phyloP scores from a whole-genome alignment of 495 filamentous ascomycete genomes.

The Extremus antarcticus region DNA sequence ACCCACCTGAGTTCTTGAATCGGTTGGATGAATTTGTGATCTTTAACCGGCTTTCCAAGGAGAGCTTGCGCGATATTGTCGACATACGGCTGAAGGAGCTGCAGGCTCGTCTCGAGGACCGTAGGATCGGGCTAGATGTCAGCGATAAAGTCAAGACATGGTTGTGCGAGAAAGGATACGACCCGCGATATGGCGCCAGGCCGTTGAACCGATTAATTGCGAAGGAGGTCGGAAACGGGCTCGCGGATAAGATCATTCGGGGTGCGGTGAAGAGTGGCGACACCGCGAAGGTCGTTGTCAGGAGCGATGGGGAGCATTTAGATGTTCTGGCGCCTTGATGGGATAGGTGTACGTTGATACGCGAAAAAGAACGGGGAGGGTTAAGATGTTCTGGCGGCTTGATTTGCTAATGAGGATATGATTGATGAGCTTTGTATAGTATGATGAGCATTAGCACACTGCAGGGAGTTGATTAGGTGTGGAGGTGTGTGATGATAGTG shows the following conservation, averaged over 20 bases:
- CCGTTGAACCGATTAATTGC: conserved; percentile 84
- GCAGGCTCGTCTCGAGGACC: conserved; percentile 70
- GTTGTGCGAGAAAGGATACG: conserved; percentile 81
- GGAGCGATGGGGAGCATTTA: conserved; percentile 42
- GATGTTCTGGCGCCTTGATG: conserved; percentile 2
- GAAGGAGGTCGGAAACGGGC: conserved; percentile 74
- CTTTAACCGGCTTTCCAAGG: conserved; percentile 70
- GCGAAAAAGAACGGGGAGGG: conserved; percentile 40
- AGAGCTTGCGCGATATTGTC: conserved; percentile 81
- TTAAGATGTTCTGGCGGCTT: conserved; percentile 23
- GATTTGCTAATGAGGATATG: background rate
- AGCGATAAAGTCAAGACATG: conserved; percentile 63
- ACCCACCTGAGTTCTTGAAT: conserved; percentile 92
- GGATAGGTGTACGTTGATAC: no score
- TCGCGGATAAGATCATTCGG: conserved; percentile 85
- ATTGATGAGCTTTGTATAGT: background rate
- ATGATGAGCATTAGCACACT: background rate
- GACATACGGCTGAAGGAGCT: conserved; percentile 83
- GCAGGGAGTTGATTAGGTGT: background rate
- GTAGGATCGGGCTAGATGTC: conserved; percentile 67
- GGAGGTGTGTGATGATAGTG: no score
- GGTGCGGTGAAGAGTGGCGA: conserved; percentile 71
- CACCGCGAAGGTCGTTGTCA: conserved; percentile 55
- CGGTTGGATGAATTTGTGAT: conserved; percentile 94
- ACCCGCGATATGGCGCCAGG: conserved; percentile 83